phyloP scores from a whole-genome alignment of 805 yeast species.

The Isabelozyma heimii region DNA sequence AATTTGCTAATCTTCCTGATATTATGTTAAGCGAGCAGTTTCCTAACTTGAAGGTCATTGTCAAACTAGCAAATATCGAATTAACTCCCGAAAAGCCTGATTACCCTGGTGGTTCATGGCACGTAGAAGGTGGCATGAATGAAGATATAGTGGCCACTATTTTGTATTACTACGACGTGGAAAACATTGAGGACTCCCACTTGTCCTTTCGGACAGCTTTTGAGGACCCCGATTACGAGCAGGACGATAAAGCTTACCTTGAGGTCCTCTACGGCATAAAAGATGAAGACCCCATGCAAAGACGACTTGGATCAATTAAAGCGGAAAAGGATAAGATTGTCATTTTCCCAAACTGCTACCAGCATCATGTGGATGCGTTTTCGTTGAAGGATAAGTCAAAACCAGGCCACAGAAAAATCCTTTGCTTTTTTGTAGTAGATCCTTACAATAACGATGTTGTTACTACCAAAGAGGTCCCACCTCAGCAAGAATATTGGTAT shows the following conservation, averaged over 20 bases:
- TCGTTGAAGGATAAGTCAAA: slow-evolving; percentile 31
- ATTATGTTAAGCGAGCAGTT: slow-evolving; percentile 12
- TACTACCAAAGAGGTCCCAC: slow-evolving; percentile 32
- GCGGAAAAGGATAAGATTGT: slow-evolving; percentile 24
- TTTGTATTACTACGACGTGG: slow-evolving; percentile 38
- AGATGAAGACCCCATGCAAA: slow-evolving; percentile 25
- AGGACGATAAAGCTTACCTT: slow-evolving; percentile 24
- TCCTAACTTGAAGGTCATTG: slow-evolving; percentile 31
- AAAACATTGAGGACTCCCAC: slow-evolving; percentile 34
- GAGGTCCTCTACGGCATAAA: slow-evolving; percentile 24
- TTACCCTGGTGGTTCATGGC: slow-evolving; percentile 43
- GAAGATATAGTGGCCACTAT: slow-evolving; percentile 43
- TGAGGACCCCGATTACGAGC: slow-evolving; percentile 34
- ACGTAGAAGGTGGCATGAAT: slow-evolving; percentile 39
- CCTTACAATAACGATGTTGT: slow-evolving; percentile 27
- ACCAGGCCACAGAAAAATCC: slow-evolving; percentile 36
- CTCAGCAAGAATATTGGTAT: slow-evolving; percentile 38
- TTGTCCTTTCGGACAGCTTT: slow-evolving; percentile 26
- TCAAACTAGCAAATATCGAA: slow-evolving; percentile 39
- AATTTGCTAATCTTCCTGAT: slow-evolving; percentile 2
- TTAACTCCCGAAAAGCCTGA: slow-evolving; percentile 38
- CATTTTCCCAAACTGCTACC: slow-evolving; percentile 37
- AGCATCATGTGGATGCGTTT: slow-evolving; percentile 40
- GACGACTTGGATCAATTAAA: slow-evolving; percentile 21
- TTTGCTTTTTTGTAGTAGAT: slow-evolving; percentile 40